These are phyloP conservation scores for Cantharellus anzutake DNA, from an alignment of 768 basidiomycete species.

Conservation along the genomic window DNA sequence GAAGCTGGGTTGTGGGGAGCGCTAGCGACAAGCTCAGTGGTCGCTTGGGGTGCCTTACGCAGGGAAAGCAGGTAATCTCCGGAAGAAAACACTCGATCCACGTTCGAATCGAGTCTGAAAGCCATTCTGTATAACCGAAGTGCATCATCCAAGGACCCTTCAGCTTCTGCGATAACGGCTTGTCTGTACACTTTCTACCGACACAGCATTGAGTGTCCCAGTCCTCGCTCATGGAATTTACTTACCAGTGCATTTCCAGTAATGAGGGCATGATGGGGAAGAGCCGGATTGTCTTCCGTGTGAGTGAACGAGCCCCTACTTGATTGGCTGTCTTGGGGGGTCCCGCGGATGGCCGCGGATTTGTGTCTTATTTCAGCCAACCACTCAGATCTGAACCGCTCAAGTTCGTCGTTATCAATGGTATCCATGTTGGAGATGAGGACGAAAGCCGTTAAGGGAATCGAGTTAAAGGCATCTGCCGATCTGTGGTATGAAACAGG, in stretches of 20 bases:
- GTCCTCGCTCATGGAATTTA: background rate
- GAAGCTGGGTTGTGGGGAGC: background rate
- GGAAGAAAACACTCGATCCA: constrained; percentile 46
- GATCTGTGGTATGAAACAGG: too few species aligned
- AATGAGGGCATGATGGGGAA: constrained; percentile 15
- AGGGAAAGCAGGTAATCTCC: background rate
- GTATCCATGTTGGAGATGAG: too few species aligned
- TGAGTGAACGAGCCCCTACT: background rate
- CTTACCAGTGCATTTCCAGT: constrained; percentile 29
- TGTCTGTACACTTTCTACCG: constrained; percentile 34
- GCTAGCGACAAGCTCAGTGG: too few species aligned
- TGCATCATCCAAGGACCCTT: constrained; percentile 57
- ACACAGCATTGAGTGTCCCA: background rate
- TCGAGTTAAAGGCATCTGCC: too few species aligned
- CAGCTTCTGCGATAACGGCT: constrained; percentile 58
- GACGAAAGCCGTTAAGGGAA: too few species aligned
- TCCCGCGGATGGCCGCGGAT: background rate
- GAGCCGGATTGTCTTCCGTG: background rate
- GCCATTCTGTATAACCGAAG: constrained; percentile 58
- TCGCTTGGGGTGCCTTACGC: background rate
- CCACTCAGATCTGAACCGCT: constrained; percentile 55
- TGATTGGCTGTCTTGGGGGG: constrained; percentile 1
- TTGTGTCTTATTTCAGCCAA: constrained; percentile 32
- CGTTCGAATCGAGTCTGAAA: constrained; percentile 56
- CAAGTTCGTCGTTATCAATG: constrained; percentile 30